These are phyloP conservation scores for Elsinoe batatas DNA, from an alignment of 2,329 filamentous ascomycete species.

Conservation along the genomic window DNA sequence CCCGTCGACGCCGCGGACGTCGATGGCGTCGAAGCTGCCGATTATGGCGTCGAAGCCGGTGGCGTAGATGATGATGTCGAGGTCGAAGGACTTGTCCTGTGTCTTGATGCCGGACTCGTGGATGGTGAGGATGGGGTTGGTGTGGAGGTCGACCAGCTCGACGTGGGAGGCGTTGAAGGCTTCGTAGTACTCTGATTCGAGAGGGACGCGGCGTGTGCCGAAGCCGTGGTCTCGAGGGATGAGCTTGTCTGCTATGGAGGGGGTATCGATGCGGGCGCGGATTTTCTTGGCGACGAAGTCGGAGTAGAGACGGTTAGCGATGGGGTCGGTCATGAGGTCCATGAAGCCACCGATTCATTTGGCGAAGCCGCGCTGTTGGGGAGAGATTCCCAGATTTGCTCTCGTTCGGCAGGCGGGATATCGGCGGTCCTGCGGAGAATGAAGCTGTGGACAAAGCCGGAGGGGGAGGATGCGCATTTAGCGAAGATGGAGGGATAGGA, in stretches of 20 bases:
- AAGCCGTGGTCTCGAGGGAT: slow-evolving; percentile 44
- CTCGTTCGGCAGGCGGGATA: slow-evolving; percentile 23
- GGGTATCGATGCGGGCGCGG: slow-evolving; percentile 29
- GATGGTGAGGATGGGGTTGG: slow-evolving; percentile 34
- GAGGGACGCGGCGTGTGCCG: slow-evolving; percentile 20
- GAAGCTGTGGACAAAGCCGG: slow-evolving; percentile 25
- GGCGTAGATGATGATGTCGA: slow-evolving; percentile 31
- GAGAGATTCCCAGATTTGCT: slow-evolving; percentile 23
- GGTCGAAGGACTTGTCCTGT: slow-evolving; percentile 29
- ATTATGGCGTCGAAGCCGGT: slow-evolving; percentile 32
- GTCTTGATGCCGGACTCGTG: slow-evolving; percentile 31
- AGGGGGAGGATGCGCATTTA: slow-evolving; percentile 19
- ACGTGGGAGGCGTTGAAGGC: slow-evolving; percentile 39
- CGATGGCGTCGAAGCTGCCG: slow-evolving; percentile 24
- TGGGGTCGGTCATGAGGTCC: slow-evolving; percentile 24
- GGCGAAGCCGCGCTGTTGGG: slow-evolving; percentile 31
- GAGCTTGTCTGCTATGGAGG: slow-evolving; percentile 41
- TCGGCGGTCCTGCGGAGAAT: slow-evolving; percentile 26
- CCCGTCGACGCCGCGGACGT: slow-evolving; percentile 21
- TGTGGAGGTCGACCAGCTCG: slow-evolving; percentile 36
- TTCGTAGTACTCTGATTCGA: slow-evolving; percentile 44
- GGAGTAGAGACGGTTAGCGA: slow-evolving; percentile 26
- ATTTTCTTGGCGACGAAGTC: slow-evolving; percentile 30
- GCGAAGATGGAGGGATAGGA: slow-evolving; percentile 22
- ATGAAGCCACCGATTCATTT: slow-evolving; percentile 27